These are phyloP conservation scores for Aureobasidium sp. DNA, from an alignment of 2,329 filamentous ascomycete genomes.

Conservation along the genomic window DNA sequence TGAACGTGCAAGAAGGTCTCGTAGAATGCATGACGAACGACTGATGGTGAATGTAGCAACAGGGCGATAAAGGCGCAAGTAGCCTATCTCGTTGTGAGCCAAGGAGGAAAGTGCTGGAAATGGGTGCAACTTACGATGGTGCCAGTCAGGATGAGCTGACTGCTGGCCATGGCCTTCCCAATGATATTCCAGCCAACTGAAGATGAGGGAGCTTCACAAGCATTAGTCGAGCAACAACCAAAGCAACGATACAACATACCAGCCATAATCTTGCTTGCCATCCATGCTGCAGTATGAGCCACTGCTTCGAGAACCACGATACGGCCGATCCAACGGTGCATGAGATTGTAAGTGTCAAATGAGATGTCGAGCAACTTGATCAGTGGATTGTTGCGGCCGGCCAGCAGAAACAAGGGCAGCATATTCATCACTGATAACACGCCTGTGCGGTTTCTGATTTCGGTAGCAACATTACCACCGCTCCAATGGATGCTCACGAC, in stretches of 20 bases:
- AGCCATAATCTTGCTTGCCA: conserved; percentile 36
- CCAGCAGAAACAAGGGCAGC: conserved; percentile 68
- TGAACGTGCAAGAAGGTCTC: conserved; percentile 70
- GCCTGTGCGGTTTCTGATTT: conserved; percentile 62
- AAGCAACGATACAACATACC: not conserved
- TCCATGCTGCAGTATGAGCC: conserved; percentile 57
- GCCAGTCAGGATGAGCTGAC: conserved; percentile 52
- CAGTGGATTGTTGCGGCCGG: conserved; percentile 70
- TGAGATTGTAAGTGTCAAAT: conserved; percentile 75
- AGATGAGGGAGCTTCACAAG: not conserved
- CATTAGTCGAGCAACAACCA: not conserved
- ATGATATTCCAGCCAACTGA: conserved; percentile 46
- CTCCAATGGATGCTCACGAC: conserved; percentile 52
- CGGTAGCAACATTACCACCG: conserved; percentile 56
- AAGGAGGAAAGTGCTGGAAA: not conserved
- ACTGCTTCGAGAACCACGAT: conserved; percentile 66
- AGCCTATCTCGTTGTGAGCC: conserved; percentile 35
- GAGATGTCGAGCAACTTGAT: conserved; percentile 65
- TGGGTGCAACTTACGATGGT: conserved; percentile 48
- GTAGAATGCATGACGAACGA: conserved; percentile 70
- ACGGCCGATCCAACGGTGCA: conserved; percentile 74
- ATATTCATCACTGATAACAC: conserved; percentile 68
- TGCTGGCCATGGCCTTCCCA: conserved; percentile 31
- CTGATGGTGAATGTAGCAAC: conserved; percentile 61
- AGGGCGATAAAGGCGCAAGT: conserved; percentile 56